A percentile compares a stretch with the other conserved stretches of the same genome.
phyloP scores from a whole-genome alignment of 2,329 filamentous ascomycete genomes.

The Arthroderma sp. region DNA sequence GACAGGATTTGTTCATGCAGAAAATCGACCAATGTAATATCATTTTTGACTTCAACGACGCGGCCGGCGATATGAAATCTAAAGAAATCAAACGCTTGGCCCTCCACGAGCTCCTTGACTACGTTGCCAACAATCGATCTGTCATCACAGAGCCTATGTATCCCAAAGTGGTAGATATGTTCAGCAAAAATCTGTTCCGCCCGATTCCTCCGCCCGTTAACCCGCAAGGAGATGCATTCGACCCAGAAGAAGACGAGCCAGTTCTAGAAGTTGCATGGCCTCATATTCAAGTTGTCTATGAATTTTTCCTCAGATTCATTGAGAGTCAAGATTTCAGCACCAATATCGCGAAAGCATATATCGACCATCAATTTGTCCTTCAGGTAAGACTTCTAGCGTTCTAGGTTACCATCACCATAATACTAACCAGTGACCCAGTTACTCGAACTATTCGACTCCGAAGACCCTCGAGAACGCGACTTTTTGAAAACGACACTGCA shows the following conservation, averaged over 20 bases:
- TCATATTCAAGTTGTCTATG: conserved; percentile 98
- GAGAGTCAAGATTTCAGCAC: conserved; percentile 99
- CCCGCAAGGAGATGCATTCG: conserved; percentile 93
- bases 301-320: conserved; percentile 97
- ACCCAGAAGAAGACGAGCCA: conserved; percentile 95
- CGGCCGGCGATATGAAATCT: conserved; percentile 96
- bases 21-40: conserved; percentile 99
- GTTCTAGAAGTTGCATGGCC: conserved; percentile 98
- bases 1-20: conserved; percentile 97
- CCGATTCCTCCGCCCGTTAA: conserved; percentile 96
- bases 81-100: conserved; percentile 98
- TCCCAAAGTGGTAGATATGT: conserved; percentile 96
- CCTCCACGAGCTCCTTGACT: conserved; percentile 89
- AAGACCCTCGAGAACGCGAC: conserved; percentile 90
- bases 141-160: conserved; percentile 99
- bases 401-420: conserved; percentile 11
- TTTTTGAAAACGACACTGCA: conserved; percentile 97
- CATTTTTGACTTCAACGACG: conserved; percentile 99
- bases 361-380: conserved; percentile 94
- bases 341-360: conserved; percentile 97
- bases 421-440: conserved; percentile 40
- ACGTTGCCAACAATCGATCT: conserved; percentile 95
- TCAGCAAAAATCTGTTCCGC: conserved; percentile 94
- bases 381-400: conserved; percentile 39
- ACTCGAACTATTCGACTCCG: conserved; percentile 95